These are phyloP conservation scores for Flaveria trinervia DNA, from an alignment of 129 eudicot genomes.

Conservation along the genomic window DNA sequence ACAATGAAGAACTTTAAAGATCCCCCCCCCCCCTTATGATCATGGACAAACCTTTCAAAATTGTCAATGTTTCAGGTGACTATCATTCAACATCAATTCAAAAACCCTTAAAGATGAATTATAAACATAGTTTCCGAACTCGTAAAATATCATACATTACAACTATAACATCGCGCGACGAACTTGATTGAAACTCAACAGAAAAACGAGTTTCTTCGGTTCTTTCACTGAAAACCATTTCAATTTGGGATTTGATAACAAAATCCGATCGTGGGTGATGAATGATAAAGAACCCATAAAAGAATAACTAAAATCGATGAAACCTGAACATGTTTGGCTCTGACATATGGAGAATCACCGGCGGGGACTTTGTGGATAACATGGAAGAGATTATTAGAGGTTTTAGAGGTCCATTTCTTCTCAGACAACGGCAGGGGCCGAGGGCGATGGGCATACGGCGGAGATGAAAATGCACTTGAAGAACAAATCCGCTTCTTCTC, in stretches of 20 bases:
- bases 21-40: background rate
- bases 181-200: background rate
- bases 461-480: constrained; percentile 26
- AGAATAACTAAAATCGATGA: background rate
- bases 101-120: background rate
- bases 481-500: constrained; percentile 32
- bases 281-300: too few species aligned
- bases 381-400: constrained; percentile 36
- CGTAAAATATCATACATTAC: too few species aligned
- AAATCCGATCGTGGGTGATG: background rate
- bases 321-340: constrained; percentile 90
- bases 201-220: background rate
- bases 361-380: constrained; percentile 67
- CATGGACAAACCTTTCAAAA: background rate
- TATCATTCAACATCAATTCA: background rate
- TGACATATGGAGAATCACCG: constrained; percentile 74
- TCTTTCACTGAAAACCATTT: background rate
- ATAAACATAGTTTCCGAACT: background rate
- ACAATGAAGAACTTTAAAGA: background rate
- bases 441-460: constrained; percentile 21
- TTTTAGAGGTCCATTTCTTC: constrained; percentile 42
- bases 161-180: too few species aligned
- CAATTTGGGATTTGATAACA: background rate
- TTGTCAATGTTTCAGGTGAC: background rate
- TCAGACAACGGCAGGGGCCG: constrained; percentile 50